phyloP scores from a whole-genome alignment of 768 basidiomycete species.

The Tulasnella sp. region DNA sequence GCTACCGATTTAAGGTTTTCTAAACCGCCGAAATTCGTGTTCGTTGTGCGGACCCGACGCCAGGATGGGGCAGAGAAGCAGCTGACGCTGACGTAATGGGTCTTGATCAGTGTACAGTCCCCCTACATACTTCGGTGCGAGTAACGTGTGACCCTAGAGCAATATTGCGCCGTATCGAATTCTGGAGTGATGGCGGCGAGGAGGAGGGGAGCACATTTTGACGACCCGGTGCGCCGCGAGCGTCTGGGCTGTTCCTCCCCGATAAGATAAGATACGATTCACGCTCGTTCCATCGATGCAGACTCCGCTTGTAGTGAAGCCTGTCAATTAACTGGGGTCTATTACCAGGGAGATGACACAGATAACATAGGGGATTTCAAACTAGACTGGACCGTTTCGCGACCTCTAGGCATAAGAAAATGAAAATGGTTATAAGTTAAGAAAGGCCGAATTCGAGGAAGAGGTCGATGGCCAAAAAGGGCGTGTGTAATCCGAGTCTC shows the following conservation, averaged over 20 bases:
- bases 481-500: neutral
- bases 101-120: neutral
- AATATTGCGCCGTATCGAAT: neutral
- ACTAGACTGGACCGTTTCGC: neutral
- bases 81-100: neutral
- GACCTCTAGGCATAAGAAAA: neutral
- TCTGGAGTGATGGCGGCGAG: neutral
- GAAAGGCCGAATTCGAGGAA: neutral
- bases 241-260: neutral
- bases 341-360: neutral
- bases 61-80: neutral
- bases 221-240: neutral
- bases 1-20: neutral
- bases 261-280: neutral
- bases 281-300: neutral
- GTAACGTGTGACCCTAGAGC: neutral
- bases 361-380: constrained; percentile 1
- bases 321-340: neutral
- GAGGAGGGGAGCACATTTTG: too few species aligned
- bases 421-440: neutral
- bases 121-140: neutral
- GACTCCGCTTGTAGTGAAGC: neutral
- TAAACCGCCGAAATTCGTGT: neutral
- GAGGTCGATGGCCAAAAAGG: neutral
- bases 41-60: neutral